Conservation (phyloP, 73 alveolate genomes). For the Tetrahymena thermophila region DNA sequence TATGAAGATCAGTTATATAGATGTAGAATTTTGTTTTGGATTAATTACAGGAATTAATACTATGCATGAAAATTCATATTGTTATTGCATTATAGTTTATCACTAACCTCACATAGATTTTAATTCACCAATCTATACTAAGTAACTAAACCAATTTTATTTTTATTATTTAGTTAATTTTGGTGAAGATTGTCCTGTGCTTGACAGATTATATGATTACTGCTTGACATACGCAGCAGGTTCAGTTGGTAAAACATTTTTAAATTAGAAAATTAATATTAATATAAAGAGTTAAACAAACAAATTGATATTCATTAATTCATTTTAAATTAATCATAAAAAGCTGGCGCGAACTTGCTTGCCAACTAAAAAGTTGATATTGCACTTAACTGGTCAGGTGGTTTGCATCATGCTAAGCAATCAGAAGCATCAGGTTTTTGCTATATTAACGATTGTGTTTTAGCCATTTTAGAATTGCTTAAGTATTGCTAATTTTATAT, state of each 20-base stretch:
- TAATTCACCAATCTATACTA: background rate
- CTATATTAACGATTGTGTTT: constrained; percentile 94
- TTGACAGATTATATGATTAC: constrained; percentile 83
- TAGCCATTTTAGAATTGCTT: constrained; percentile 80
- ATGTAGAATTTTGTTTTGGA: background rate
- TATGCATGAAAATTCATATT: too few relatives aligned
- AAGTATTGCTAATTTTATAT: background rate
- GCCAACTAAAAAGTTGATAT: constrained; percentile 68
- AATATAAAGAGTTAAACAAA: background rate
- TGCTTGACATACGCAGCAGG: constrained; percentile 88
- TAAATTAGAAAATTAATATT: constrained; percentile 31
- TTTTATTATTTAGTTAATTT: constrained; percentile 8
- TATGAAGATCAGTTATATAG: constrained; percentile 41
- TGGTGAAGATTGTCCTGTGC: constrained; percentile 83
- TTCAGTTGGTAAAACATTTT: constrained; percentile 36
- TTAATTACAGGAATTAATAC: too few relatives aligned
- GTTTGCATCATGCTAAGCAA: constrained; percentile 97
- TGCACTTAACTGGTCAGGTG: constrained; percentile 98
- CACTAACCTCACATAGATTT: background rate
- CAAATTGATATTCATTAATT: background rate
- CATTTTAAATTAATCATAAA: constrained; percentile 39
- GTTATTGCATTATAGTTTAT: background rate
- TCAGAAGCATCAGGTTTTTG: constrained; percentile 97
- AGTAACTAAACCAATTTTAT: background rate
- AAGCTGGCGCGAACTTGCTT: constrained; percentile 54